phyloP scores from a whole-genome alignment of 2,329 filamentous ascomycete species.

The Cryphonectria carpinicola region DNA sequence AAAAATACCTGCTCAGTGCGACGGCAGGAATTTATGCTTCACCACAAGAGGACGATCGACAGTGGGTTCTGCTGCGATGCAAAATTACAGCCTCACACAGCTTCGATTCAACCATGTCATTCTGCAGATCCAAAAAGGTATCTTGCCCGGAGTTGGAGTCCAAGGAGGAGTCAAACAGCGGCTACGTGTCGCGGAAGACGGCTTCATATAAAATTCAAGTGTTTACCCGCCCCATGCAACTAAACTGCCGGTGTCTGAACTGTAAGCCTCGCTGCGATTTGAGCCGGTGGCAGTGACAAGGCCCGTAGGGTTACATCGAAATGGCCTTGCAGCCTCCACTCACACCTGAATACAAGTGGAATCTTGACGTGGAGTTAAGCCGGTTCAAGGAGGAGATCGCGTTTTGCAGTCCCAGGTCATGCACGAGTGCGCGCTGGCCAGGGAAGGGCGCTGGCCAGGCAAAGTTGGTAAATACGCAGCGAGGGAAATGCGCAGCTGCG shows the following conservation, averaged over 20 bases:
- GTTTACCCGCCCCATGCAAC: background rate
- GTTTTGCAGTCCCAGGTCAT: background rate
- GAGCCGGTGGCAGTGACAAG: too few relatives aligned
- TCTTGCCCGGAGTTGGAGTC: background rate
- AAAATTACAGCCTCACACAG: background rate
- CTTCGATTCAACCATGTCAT: background rate
- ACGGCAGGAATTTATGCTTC: background rate
- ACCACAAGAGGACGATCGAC: background rate
- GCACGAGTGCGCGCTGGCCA: background rate
- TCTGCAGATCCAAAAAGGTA: background rate
- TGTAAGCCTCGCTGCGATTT: background rate
- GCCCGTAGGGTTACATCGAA: too few relatives aligned
- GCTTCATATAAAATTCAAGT: background rate
- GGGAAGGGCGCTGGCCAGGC: background rate
- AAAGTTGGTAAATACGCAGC: background rate
- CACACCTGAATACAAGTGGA: background rate
- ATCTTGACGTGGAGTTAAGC: background rate
- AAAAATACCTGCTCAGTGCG: background rate
- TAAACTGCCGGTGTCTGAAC: too few relatives aligned
- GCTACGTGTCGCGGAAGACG: background rate
- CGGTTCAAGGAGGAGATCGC: background rate
- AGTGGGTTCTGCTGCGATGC: background rate
- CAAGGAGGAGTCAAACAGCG: background rate
- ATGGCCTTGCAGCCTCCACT: too few relatives aligned
- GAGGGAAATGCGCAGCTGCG: slow-evolving; percentile 5